Evolutionary conservation across 2,329 filamentous ascomycete genomes (phyloP), one percentile per base, ranked within the genome.

Genomic region (Samsoniella hepiali): DNA sequence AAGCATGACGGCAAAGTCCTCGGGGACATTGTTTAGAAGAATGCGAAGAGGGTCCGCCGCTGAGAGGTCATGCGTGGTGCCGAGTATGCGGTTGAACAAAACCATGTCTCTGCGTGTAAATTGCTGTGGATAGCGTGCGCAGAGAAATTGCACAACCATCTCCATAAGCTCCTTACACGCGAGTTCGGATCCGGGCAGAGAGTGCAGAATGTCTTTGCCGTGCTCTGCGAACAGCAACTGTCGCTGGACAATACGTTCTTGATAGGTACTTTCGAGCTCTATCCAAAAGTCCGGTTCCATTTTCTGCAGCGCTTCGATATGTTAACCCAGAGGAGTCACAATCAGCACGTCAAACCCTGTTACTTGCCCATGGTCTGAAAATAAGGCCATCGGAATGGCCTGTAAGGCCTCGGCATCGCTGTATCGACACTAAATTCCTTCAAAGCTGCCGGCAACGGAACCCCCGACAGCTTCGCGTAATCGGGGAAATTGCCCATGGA

Each of bases 151-250:
- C 3, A 96, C 68, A 2, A 81, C 83, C 86, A 94, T 93, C 74
- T 96, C 92, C 91, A 95, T 93, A 6, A 95, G 79, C 70, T 96
- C 92, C 71, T 92, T 93, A 72, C 89, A 91, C 0, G 88, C 91
- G 0, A 95, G 78, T 69, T 95, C 90, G 0, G 88, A 89, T 1
- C 91, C 91, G 0, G 91, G 90, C 0, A 93, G 79, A 38, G 81
- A 81, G 63, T 89, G 83, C 1, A 95, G 81, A 1, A 96, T 86
- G 3, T 79, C 93, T 5, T 40, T 13, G 38, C 38, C 38, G 3
- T 40, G 38, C 38, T 11, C 38, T 13, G 38, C 38, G 3, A 40
- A 15, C 38, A 40, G 5, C 3, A 1, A 11, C 13, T 13, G 38
- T 40, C 38, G 10, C 15, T 40, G 86, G 5, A 81, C 80, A 67